Percentiles rank a stretch among this genome's conserved stretches.
phyloP scores from a whole-genome alignment of 164 flowering plant genomes.

The Sedum album region DNA sequence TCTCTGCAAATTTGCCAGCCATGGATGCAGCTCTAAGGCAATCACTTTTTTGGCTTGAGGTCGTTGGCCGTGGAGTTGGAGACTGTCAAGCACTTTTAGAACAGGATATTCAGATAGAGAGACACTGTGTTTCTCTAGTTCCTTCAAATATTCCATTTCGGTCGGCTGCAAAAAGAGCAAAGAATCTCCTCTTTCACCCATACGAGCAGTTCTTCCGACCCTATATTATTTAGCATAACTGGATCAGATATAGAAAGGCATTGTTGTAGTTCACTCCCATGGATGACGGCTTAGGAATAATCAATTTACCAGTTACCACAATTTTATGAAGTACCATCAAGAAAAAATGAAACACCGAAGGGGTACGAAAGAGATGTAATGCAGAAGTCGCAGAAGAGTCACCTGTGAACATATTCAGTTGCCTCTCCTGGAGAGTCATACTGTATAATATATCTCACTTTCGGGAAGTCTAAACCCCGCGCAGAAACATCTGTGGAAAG shows the following conservation, averaged over 20 bases:
- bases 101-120: constrained; percentile 62
- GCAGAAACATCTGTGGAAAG: constrained; percentile 92
- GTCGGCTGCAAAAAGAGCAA: constrained; percentile 79
- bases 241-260: not conserved
- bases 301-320: not conserved
- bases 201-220: constrained; percentile 96
- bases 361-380: not conserved
- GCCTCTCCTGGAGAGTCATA: constrained; percentile 98
- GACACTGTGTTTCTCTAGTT: constrained; percentile 76
- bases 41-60: constrained; percentile 37
- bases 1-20: constrained; percentile 61
- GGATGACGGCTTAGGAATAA: not conserved
- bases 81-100: constrained; percentile 53
- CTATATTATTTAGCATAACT: constrained; percentile 30
- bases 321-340: not conserved
- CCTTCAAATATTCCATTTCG: constrained; percentile 70
- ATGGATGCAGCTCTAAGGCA: constrained; percentile 66
- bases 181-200: constrained; percentile 83
- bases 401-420: constrained; percentile 96
- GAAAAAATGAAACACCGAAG: not conserved
- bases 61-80: constrained; percentile 36
- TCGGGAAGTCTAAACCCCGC: constrained; percentile 90
- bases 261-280: not conserved
- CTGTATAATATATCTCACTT: constrained; percentile 79
- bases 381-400: not conserved